Evolutionary conservation across 768 basidiomycete genomes (phyloP).

Genomic region (Cyclocybe cylindracea): DNA sequence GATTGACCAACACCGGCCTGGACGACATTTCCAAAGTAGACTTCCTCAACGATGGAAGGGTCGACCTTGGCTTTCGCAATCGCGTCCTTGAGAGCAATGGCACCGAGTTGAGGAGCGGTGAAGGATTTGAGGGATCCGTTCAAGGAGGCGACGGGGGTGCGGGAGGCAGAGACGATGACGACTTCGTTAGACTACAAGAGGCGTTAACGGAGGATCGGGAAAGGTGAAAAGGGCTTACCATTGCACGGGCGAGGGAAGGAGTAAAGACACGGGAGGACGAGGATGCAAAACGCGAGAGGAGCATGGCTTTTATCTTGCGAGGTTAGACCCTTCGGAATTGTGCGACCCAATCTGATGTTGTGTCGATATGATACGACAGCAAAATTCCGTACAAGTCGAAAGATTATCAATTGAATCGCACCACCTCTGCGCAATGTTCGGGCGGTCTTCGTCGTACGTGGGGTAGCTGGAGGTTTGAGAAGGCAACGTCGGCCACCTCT

Average conservation of each 20-base stretch:
- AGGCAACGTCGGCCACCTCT: background rate
- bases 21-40: conserved; percentile 97
- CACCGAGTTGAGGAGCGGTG: conserved; percentile 90
- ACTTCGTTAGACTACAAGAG: conserved; percentile 64
- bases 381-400: conserved; percentile 15
- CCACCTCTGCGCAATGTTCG: conserved; percentile 11
- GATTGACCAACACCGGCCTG: conserved; percentile 98
- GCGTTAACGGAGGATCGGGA: background rate
- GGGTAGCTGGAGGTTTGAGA: conserved; percentile 2
- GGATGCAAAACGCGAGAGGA: conserved; percentile 43
- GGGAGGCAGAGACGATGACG: conserved; percentile 90
- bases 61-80: conserved; percentile 78
- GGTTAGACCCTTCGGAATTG: conserved; percentile 17
- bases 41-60: conserved; percentile 85
- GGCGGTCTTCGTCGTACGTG: background rate
- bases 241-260: conserved; percentile 46
- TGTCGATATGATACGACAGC: conserved; percentile 42
- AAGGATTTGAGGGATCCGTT: conserved; percentile 87
- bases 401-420: conserved; percentile 18
- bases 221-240: conserved; percentile 40
- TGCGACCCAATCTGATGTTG: conserved; percentile 24
- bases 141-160: conserved; percentile 93
- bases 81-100: conserved; percentile 87
- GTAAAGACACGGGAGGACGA: conserved; percentile 36
- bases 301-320: conserved; percentile 38